A percentile compares a stretch with the other conserved stretches of the same genome.
These are phyloP conservation scores for Daldinia childiae DNA, from an alignment of 495 filamentous ascomycete genomes.

Conservation along the genomic window DNA sequence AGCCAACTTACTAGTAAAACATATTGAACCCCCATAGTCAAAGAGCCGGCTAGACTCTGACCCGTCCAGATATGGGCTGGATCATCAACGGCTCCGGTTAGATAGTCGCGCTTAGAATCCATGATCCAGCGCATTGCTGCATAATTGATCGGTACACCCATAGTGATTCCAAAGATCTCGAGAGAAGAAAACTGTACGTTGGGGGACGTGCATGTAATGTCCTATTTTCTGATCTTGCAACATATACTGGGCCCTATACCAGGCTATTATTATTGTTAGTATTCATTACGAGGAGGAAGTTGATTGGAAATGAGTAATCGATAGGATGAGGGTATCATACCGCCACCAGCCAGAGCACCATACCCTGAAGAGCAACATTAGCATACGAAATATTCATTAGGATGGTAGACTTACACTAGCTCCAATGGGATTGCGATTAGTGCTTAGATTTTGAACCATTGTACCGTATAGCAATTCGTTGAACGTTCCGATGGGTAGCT, in stretches of 20 bases:
- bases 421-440: conserved; percentile 61
- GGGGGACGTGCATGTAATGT: conserved; percentile 69
- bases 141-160: conserved; percentile 59
- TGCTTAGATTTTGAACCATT: conserved; percentile 61
- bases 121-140: conserved; percentile 58
- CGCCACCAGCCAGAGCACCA: conserved; percentile 59
- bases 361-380: conserved; percentile 47
- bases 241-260: conserved; percentile 67
- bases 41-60: conserved; percentile 54
- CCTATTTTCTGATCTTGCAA: conserved; percentile 59
- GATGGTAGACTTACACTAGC: conserved; percentile 49
- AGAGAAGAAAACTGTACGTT: conserved; percentile 65
- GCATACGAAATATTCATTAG: not conserved
- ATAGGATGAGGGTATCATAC: conserved; percentile 1
- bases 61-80: conserved; percentile 67
- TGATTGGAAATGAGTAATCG: not conserved
- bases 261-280: conserved; percentile 38
- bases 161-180: conserved; percentile 65
- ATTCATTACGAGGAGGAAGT: not conserved
- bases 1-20: conserved; percentile 56
- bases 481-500: conserved; percentile 62
- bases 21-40: conserved; percentile 65
- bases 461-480: conserved; percentile 67
- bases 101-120: conserved; percentile 61
- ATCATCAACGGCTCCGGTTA: conserved; percentile 60